These are phyloP conservation scores for Porpolomopsis calyptriformis DNA, from an alignment of 768 basidiomycete genomes.

Conservation along the genomic window DNA sequence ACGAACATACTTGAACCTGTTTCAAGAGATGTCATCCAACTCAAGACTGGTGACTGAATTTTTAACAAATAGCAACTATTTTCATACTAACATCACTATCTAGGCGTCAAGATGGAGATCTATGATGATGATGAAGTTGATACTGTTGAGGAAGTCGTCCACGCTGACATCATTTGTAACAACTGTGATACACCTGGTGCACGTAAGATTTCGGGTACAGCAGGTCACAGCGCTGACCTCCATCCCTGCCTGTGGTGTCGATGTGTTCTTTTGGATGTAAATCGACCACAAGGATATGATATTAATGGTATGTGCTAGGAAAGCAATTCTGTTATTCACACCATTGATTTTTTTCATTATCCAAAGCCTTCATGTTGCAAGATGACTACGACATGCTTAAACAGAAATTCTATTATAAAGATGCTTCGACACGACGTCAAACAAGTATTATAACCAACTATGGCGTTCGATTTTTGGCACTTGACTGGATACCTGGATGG, in stretches of 20 bases:
- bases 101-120: constrained; percentile 20
- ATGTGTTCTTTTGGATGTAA: constrained; percentile 13
- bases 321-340: not conserved
- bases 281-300: constrained; percentile 11
- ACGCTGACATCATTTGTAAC: constrained; percentile 17
- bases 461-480: constrained; percentile 15
- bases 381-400: constrained; percentile 13
- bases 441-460: constrained; percentile 13
- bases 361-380: constrained; percentile 7
- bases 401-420: constrained; percentile 9
- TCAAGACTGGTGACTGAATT: constrained; percentile 16
- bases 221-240: constrained; percentile 17
- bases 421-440: constrained; percentile 6
- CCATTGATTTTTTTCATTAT: not conserved
- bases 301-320: not conserved
- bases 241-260: constrained; percentile 21
- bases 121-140: constrained; percentile 6
- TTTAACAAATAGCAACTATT: not conserved
- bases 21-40: constrained; percentile 11
- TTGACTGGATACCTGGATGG: constrained; percentile 21
- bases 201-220: constrained; percentile 17
- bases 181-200: constrained; percentile 21
- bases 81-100: not conserved
- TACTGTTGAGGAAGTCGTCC: constrained; percentile 9
- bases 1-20: constrained; percentile 16